Base-by-base conservation (phyloP, 805 yeast species). In the Starmerella powellii region DNA sequence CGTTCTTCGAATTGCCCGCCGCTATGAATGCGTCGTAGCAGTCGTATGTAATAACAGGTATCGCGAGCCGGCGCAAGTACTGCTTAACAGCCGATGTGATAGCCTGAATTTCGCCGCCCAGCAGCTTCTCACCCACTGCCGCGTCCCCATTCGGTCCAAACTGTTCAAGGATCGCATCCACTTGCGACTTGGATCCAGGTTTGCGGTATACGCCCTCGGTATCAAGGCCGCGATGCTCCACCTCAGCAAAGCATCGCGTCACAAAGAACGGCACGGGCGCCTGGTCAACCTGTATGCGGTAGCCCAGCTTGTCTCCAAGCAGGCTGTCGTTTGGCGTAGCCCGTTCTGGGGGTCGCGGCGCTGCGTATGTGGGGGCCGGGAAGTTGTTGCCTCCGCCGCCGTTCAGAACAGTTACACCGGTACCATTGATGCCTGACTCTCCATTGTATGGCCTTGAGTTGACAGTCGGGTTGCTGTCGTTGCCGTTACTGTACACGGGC, bases 141-240 rank as follows among this genome's bases (percentile, higher is more conserved):
- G 38, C 12, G 34, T 45, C 42, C 21, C 44, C 46, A n/a, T 37
- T 38, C 15, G 48, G 34, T 38, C 60, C 67, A 62, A 73, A 54
- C 47, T 56, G 41, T 45, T 57, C 59, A 55, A 63, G 61, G 54
- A 68, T 57, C 51, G 68, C 46, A 47, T 71, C 74, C 41, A 78
- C 71, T 37, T 80, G 79, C 8, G 84, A 71, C 48, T 77, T 71
- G 4, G 84, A 81, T 1, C 95, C 98, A 35, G 93, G 80, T 51
- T 87, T 79, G 51, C 98, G 69, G 63, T 91, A 91, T 28, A 91
- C 71, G 8, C 98, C 98, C 61, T 87, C 97, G 47, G 69, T 64
- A 31, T 71, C 75, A 51, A 87, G 61, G 4, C 94, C 95, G 44
- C 84, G 67, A 6, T 57, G 56, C 62, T 88, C 95, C 40, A 91